Conservation (phyloP, 1,139 yeast species). For the Sugiyamaella sp. region DNA sequence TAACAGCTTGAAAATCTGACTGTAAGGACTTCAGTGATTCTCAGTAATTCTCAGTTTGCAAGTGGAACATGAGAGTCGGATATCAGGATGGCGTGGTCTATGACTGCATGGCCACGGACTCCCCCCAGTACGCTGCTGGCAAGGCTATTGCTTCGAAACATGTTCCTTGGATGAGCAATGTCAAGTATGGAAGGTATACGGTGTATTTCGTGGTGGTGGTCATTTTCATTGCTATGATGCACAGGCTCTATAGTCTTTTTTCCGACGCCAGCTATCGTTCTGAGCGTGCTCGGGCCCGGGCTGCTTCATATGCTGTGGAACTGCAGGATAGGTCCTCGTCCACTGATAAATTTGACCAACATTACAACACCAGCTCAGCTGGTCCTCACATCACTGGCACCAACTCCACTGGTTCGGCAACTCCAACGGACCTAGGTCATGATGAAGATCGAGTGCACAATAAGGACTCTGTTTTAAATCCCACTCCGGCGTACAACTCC, state of each 20-base stretch:
- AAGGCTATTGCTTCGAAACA: slow-evolving; percentile 45
- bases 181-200: slow-evolving; percentile 51
- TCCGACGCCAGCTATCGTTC: slow-evolving; percentile 14
- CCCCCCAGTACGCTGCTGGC: slow-evolving; percentile 40
- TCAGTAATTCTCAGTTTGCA: neutral
- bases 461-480: neutral
- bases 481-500: neutral
- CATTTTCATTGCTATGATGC: slow-evolving; percentile 48
- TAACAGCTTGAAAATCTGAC: neutral
- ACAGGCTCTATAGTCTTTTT: slow-evolving; percentile 46
- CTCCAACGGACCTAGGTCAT: neutral
- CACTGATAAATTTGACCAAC: neutral
- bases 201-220: slow-evolving; percentile 49
- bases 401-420: neutral
- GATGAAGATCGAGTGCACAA: neutral
- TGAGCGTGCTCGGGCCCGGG: slow-evolving; percentile 2
- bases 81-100: slow-evolving; percentile 27
- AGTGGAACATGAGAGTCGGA: slow-evolving; percentile 15
- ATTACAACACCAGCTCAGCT: neutral
- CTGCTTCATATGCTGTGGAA: neutral
- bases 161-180: slow-evolving; percentile 48
- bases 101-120: slow-evolving; percentile 29
- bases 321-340: neutral
- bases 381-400: neutral
- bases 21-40: neutral